phyloP scores from a whole-genome alignment of 352 stramenopile species.

The Globisporangium barbulae region DNA sequence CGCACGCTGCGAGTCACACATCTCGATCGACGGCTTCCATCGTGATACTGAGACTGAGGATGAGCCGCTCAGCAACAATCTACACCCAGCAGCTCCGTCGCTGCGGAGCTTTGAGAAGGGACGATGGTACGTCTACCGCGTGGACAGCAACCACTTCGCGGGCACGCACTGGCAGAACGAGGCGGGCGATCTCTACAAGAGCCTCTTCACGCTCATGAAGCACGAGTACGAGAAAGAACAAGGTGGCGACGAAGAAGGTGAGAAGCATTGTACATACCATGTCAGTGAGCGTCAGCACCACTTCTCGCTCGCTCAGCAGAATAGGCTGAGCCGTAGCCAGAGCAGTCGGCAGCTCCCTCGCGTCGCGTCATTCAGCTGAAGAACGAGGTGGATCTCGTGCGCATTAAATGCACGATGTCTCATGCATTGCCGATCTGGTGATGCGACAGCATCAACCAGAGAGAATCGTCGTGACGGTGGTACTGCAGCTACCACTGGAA shows the following conservation, averaged over 20 bases:
- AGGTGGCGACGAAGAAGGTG: background rate
- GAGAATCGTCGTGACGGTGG: no score
- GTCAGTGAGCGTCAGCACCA: background rate
- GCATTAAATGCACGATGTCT: background rate
- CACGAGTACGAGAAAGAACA: slow-evolving; percentile 53
- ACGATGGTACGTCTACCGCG: slow-evolving; percentile 77
- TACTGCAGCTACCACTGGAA: no score
- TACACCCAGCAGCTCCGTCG: slow-evolving; percentile 3
- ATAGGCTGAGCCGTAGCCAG: slow-evolving; percentile 5
- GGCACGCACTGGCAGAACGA: slow-evolving; percentile 70
- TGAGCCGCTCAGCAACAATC: slow-evolving; percentile 9
- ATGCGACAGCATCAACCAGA: no score
- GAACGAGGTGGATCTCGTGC: background rate
- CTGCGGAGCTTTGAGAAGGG: slow-evolving; percentile 45
- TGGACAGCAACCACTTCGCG: slow-evolving; percentile 71
- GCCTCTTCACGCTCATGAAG: slow-evolving; percentile 63
- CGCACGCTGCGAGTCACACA: slow-evolving; percentile 57
- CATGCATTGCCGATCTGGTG: no score
- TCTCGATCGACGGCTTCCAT: slow-evolving; percentile 69
- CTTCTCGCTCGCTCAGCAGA: background rate
- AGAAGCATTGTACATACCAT: background rate
- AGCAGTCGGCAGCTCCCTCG: slow-evolving; percentile 9
- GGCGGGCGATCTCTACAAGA: slow-evolving; percentile 58
- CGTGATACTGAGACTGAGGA: slow-evolving; percentile 28
- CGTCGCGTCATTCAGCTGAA: slow-evolving; percentile 10